These are phyloP conservation scores for Aschersonia sp. DNA, from an alignment of 2,329 filamentous ascomycete species.

Conservation along the genomic window DNA sequence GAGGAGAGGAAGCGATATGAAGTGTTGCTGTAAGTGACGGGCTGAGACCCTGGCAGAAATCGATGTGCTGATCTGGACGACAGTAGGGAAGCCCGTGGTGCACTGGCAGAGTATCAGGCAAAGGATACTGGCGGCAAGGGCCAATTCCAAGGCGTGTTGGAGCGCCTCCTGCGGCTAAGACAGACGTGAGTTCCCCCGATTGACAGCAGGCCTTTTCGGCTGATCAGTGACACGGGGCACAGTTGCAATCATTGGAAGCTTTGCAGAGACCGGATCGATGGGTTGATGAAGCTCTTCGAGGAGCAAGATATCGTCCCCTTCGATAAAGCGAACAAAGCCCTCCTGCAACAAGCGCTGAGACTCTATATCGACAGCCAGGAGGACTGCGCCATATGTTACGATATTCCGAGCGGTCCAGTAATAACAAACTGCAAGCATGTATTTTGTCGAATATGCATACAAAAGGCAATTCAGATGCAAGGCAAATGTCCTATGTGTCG, in stretches of 20 bases:
- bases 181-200: slow-evolving; percentile 39
- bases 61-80: slow-evolving; percentile 9
- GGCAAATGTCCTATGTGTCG: slow-evolving; percentile 78
- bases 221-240: not conserved
- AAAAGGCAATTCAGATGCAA: slow-evolving; percentile 58
- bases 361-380: slow-evolving; percentile 69
- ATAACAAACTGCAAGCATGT: slow-evolving; percentile 77
- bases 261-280: slow-evolving; percentile 57
- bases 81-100: slow-evolving; percentile 59
- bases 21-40: slow-evolving; percentile 42
- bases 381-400: slow-evolving; percentile 71
- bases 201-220: not conserved
- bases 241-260: slow-evolving; percentile 80
- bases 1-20: slow-evolving; percentile 70
- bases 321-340: slow-evolving; percentile 54
- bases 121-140: slow-evolving; percentile 28
- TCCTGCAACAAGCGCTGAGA: slow-evolving; percentile 62
- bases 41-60: not conserved
- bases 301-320: slow-evolving; percentile 52
- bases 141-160: slow-evolving; percentile 61
- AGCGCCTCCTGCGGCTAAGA: slow-evolving; percentile 67
- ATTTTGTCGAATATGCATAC: slow-evolving; percentile 63
- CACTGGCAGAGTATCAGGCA: slow-evolving; percentile 44
- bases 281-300: slow-evolving; percentile 57
- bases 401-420: slow-evolving; percentile 54